Base-by-base conservation (phyloP, 768 basidiomycete genomes). In the Trametes cingulata region DNA sequence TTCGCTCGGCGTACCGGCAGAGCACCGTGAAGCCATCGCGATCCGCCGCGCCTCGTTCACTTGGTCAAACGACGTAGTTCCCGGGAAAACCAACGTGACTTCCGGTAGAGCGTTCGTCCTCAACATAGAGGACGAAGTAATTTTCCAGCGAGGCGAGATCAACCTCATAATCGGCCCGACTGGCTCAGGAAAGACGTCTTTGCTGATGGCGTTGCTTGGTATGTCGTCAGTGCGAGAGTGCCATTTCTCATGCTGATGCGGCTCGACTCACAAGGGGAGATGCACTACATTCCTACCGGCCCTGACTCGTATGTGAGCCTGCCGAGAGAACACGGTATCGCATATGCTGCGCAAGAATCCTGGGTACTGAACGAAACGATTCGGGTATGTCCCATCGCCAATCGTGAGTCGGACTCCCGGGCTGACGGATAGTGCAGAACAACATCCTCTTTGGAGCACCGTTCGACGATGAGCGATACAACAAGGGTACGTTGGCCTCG, bases 111-210 rank as follows among this genome's bases (percentile, higher is more conserved):
- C 69, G n/a, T 87, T 84, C 69, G 65, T 69, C 15, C 76, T 88
- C 15, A 74, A 68, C 2, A 73, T 86, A 42, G 74, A 80, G 0
- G 82, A 75, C 15, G 80, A 85, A 46, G 56, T 87, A 0, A 47
- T 77, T 3, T 87, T 88, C 74, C 77, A 77, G 63, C 76, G 67
- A 8, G 78, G 79, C 22, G 65, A 73, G 61, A 76, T 85, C 48
- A 86, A 86, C 60, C 72, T 85, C 52, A 78, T 86, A 13, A 71
- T 85, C 45, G 85, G 85, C 0, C 80, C 84, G n/a, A 85, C 84
- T 46, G 77, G 77, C 14, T 71, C 73, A 1, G 86, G 85, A 5
- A 87, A 86, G 71, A 86, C 86, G 0, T 85, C 83, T 0, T 66
- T 86, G 41, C 74, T 86, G 22, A 51, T 66, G 41, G 52, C 65